Evolutionary conservation across 805 yeast species (phyloP).

Genomic region (Wickerhamomyces rabaulensis): DNA sequence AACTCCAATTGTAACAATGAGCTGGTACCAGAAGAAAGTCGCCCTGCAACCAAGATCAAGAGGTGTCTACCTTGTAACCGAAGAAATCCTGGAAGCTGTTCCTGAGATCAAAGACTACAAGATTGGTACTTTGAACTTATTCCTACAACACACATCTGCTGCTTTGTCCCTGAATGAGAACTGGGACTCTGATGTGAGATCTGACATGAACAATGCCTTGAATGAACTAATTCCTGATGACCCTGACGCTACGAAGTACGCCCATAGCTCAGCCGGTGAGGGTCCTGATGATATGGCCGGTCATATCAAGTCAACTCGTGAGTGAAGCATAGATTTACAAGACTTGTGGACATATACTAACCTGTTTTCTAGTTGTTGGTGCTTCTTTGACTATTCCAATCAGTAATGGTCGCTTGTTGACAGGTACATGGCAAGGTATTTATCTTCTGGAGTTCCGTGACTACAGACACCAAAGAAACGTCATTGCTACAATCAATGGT

Average conservation of each 20-base stretch:
- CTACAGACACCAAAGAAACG: slow-evolving; percentile 54
- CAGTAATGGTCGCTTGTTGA: slow-evolving; percentile 55
- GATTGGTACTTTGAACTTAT: slow-evolving; percentile 60
- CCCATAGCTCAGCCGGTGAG: slow-evolving; percentile 46
- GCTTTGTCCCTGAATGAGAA: slow-evolving; percentile 75
- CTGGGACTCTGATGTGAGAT: slow-evolving; percentile 73
- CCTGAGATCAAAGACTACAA: slow-evolving; percentile 58
- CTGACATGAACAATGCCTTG: slow-evolving; percentile 59
- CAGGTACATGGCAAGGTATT: slow-evolving; percentile 86
- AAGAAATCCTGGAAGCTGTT: slow-evolving; percentile 49
- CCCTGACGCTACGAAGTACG: slow-evolving; percentile 20
- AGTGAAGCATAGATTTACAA: not conserved
- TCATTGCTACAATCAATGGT: slow-evolving; percentile 75
- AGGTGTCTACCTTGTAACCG: slow-evolving; percentile 69
- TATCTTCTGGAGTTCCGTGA: slow-evolving; percentile 71
- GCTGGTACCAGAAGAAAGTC: slow-evolving; percentile 60
- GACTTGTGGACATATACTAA: not conserved
- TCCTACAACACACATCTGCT: slow-evolving; percentile 77
- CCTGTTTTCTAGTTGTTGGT: slow-evolving; percentile 40
- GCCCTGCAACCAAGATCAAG: slow-evolving; percentile 50
- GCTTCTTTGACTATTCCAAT: slow-evolving; percentile 65
- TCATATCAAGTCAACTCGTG: slow-evolving; percentile 56
- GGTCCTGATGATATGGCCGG: slow-evolving; percentile 87
- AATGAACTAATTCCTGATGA: slow-evolving; percentile 67
- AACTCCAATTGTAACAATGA: slow-evolving; percentile 12